A percentile compares a stretch with the other conserved stretches of the same genome.
These are phyloP conservation scores for Gillenia trifoliata DNA, from an alignment of 306 rosid genomes.

Conservation along the genomic window DNA sequence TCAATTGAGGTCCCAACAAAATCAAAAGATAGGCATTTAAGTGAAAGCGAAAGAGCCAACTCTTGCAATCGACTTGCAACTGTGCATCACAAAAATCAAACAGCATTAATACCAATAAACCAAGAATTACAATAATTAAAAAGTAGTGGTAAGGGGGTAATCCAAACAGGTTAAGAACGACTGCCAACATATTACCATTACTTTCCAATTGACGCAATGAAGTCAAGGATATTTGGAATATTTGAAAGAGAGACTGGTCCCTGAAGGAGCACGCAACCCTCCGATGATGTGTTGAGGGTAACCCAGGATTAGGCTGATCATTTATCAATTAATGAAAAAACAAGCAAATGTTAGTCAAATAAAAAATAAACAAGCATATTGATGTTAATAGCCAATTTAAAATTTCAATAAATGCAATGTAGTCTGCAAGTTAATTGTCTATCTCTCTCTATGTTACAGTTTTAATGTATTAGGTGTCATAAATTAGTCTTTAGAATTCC, in stretches of 20 bases:
- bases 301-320: conserved; percentile 79
- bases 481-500: not conserved
- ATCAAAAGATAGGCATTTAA: conserved; percentile 93
- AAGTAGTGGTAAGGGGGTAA: not conserved
- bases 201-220: conserved; percentile 81
- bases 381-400: not conserved
- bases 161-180: not conserved
- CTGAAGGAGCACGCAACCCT: conserved; percentile 94
- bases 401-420: not conserved
- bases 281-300: conserved; percentile 95
- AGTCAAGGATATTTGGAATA: conserved; percentile 90
- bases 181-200: conserved; percentile 56
- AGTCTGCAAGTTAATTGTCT: not conserved
- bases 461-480: not conserved
- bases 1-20: conserved; percentile 97
- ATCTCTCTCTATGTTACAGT: not conserved
- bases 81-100: conserved; percentile 40
- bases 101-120: conserved; percentile 12
- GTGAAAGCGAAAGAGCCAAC: conserved; percentile 91
- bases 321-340: conserved; percentile 29
- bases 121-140: not conserved
- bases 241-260: conserved; percentile 85
- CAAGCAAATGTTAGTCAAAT: conserved; percentile 10
- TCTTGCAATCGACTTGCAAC: conserved; percentile 83
- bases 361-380: not conserved